These are phyloP conservation scores for Candida germanica DNA, from an alignment of 805 yeast genomes.

Conservation along the genomic window DNA sequence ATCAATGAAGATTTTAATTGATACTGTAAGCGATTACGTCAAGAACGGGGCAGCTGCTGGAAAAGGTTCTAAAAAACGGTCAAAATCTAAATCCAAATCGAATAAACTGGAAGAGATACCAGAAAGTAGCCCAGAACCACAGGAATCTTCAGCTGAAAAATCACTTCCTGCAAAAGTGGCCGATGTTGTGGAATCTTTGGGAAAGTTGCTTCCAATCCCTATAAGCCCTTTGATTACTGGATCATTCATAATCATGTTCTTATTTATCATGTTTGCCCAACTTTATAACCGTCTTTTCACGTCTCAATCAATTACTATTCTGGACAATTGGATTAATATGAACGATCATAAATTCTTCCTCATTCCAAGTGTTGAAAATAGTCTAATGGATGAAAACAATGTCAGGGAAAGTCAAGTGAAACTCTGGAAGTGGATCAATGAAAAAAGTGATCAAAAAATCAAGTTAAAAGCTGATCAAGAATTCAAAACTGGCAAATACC, in stretches of 20 bases:
- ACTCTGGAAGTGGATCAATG: constrained; percentile 71
- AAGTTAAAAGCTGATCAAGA: background rate
- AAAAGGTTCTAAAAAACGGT: constrained; percentile 9
- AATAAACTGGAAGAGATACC: constrained; percentile 9
- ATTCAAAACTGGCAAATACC: constrained; percentile 1
- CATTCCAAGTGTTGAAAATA: constrained; percentile 39
- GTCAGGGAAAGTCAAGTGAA: constrained; percentile 51
- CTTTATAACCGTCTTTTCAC: constrained; percentile 4
- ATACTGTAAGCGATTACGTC: constrained; percentile 43
- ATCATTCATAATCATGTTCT: constrained; percentile 12
- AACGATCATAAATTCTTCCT: constrained; percentile 36
- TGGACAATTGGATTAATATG: constrained; percentile 17
- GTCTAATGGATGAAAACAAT: constrained; percentile 22
- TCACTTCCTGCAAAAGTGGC: constrained; percentile 17
- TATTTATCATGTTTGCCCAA: constrained; percentile 12
- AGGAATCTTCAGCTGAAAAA: constrained; percentile 4
- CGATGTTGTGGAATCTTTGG: constrained; percentile 22
- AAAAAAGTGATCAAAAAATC: constrained; percentile 8
- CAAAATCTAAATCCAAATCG: constrained; percentile 13
- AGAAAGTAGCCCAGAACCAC: constrained; percentile 8
- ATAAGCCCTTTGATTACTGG: constrained; percentile 22
- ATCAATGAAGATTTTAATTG: constrained; percentile 47
- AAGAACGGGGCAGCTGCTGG: constrained; percentile 12
- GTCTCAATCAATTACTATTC: background rate
- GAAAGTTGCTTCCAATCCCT: constrained; percentile 28